Evolutionary conservation across 208 protist species (phyloP).

Genomic region (Crithidia bombi): DNA sequence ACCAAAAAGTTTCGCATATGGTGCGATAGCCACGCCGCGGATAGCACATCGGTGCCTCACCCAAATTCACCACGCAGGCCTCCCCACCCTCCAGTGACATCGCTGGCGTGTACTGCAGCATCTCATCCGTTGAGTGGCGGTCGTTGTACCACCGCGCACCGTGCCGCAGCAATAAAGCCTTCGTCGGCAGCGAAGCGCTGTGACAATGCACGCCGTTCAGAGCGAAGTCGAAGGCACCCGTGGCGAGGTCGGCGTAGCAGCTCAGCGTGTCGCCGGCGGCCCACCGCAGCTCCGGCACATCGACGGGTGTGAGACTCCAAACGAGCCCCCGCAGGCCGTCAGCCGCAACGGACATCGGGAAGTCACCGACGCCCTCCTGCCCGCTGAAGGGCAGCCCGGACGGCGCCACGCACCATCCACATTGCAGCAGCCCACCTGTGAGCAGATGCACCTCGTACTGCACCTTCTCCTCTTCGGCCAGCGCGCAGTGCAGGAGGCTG

Average conservation of each 20-base stretch:
- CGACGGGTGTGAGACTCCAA: slow-evolving; percentile 28
- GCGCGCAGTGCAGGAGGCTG: slow-evolving; percentile 7
- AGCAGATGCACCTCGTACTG: slow-evolving; percentile 43
- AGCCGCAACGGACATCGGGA: slow-evolving; percentile 32
- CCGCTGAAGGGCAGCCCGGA: slow-evolving; percentile 21
- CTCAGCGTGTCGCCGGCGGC: slow-evolving; percentile 28
- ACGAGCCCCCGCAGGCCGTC: slow-evolving; percentile 34
- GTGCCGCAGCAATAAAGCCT: slow-evolving; percentile 9
- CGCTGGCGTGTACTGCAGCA: slow-evolving; percentile 33
- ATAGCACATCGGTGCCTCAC: slow-evolving; percentile 33
- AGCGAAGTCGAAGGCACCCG: slow-evolving; percentile 32
- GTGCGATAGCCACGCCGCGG: slow-evolving; percentile 18
- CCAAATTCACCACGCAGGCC: slow-evolving; percentile 35
- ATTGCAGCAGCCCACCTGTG: slow-evolving; percentile 37
- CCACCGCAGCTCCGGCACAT: slow-evolving; percentile 28
- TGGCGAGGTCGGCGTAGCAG: slow-evolving; percentile 34
- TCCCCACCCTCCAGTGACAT: slow-evolving; percentile 30
- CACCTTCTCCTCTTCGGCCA: slow-evolving; percentile 20
- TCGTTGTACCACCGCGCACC: slow-evolving; percentile 26
- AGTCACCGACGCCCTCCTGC: slow-evolving; percentile 45
- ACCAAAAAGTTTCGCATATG: slow-evolving; percentile 9
- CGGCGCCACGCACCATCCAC: slow-evolving; percentile 37
- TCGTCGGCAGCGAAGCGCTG: slow-evolving; percentile 23
- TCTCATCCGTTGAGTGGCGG: slow-evolving; percentile 21
- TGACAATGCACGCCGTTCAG: slow-evolving; percentile 30